A percentile compares a stretch with the other conserved stretches of the same genome.
Conservation (phyloP, 768 basidiomycete genomes). For the Termitomyces sp. region DNA sequence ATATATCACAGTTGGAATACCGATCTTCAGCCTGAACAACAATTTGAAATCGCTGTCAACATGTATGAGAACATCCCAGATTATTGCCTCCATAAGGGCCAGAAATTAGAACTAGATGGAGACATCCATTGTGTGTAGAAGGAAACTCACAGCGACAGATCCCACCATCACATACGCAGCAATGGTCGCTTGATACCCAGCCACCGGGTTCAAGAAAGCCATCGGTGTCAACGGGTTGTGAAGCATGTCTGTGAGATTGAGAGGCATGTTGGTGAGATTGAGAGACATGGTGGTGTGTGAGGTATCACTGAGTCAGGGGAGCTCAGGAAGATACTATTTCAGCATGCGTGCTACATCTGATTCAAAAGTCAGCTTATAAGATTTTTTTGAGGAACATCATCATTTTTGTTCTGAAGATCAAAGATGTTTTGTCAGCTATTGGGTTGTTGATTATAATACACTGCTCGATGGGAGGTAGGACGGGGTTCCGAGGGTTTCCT, state of each 20-base stretch:
- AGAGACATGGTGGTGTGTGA: neutral
- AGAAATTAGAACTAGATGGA: neutral
- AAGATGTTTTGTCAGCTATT: too few relatives aligned
- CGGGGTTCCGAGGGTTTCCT: too few relatives aligned
- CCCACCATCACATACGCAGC: conserved; percentile 22
- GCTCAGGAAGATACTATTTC: neutral
- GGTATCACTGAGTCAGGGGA: neutral
- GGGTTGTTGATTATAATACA: too few relatives aligned
- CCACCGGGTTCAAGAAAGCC: conserved; percentile 21
- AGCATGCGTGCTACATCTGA: neutral
- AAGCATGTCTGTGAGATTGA: conserved; percentile 1
- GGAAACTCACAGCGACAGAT: conserved; percentile 8
- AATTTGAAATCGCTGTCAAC: conserved; percentile 21
- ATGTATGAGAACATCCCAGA: conserved; percentile 26
- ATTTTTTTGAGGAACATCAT: too few relatives aligned
- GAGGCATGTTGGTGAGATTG: conserved; percentile 1
- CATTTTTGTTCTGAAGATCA: too few relatives aligned
- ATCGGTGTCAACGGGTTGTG: conserved; percentile 25
- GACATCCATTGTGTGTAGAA: neutral
- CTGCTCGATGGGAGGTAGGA: too few relatives aligned
- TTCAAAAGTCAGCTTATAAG: too few relatives aligned
- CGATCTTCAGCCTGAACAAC: conserved; percentile 11
- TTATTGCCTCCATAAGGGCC: conserved; percentile 14
- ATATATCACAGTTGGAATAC: conserved; percentile 19
- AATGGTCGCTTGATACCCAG: conserved; percentile 21